A percentile compares a stretch with the other conserved stretches of the same genome.
Evolutionary conservation across 75 land plant species (phyloP).

Genomic region (Pseudotsuga menziesii): DNA sequence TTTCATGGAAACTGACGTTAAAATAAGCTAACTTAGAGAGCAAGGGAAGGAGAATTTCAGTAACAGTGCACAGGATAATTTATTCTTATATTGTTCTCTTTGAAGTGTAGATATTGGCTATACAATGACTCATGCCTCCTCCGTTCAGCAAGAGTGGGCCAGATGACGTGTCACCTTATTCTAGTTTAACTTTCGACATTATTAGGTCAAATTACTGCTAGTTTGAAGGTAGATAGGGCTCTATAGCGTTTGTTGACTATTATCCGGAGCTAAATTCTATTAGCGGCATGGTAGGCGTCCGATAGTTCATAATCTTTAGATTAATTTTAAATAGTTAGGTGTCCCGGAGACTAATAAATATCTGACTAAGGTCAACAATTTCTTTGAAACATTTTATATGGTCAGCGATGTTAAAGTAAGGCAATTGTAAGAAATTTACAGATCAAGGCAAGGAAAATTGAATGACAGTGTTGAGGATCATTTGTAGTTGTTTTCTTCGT

Average conservation of each 20-base stretch:
- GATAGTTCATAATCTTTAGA: not conserved
- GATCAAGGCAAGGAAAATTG: not conserved
- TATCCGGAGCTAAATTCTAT: not conserved
- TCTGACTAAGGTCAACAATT: not conserved
- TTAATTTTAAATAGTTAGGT: too few species aligned
- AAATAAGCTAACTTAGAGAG: not conserved
- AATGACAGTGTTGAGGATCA: too few species aligned
- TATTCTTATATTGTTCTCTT: too few species aligned
- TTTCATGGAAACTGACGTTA: not conserved
- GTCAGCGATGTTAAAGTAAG: not conserved
- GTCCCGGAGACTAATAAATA: too few species aligned
- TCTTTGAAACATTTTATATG: not conserved
- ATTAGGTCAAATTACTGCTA: not conserved
- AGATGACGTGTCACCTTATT: too few species aligned
- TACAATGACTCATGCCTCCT: too few species aligned
- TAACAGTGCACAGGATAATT: not conserved
- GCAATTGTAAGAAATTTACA: not conserved
- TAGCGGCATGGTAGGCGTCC: not conserved
- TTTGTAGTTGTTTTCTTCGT: too few species aligned
- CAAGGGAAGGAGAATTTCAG: not conserved
- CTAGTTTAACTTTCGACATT: too few species aligned
- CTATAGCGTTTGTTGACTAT: not conserved
- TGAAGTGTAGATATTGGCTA: too few species aligned
- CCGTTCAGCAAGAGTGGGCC: too few species aligned
- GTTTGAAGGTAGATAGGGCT: not conserved